phyloP scores from a whole-genome alignment of 345 rosid genomes.

The Gossypium sturtianum region DNA sequence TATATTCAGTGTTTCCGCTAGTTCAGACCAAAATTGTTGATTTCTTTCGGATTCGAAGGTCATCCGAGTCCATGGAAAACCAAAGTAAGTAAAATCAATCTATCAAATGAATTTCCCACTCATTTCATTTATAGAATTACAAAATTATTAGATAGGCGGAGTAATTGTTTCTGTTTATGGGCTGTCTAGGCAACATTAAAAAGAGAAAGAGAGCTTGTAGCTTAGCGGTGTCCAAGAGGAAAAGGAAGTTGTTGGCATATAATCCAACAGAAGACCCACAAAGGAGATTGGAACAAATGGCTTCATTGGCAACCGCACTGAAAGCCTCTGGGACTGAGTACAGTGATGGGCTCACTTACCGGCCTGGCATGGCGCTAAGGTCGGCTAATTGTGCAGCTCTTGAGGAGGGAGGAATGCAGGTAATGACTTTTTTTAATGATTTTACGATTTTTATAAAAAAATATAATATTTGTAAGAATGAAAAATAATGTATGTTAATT shows the following conservation, averaged over 20 bases:
- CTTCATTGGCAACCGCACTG: constrained; percentile 83
- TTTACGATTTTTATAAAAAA: too few species aligned
- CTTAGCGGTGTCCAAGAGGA: constrained; percentile 70
- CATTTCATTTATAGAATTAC: not conserved
- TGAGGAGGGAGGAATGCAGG: constrained; percentile 97
- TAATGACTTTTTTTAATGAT: not conserved
- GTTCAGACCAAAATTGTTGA: constrained; percentile 80
- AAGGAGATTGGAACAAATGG: constrained; percentile 75
- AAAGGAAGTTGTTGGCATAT: constrained; percentile 60
- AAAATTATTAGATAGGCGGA: not conserved
- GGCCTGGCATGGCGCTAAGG: constrained; percentile 60
- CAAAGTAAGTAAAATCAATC: constrained; percentile 20
- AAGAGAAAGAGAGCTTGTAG: constrained; percentile 51
- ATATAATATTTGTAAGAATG: not conserved
- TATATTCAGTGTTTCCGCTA: constrained; percentile 57
- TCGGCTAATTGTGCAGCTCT: constrained; percentile 57
- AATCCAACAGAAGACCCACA: constrained; percentile 58
- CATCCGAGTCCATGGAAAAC: constrained; percentile 16
- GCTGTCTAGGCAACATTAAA: constrained; percentile 35
- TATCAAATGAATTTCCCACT: not conserved
- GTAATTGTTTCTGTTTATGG: not conserved
- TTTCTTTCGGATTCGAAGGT: constrained; percentile 70
- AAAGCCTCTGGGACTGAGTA: constrained; percentile 57
- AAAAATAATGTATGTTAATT: too few species aligned
- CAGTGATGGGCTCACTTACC: constrained; percentile 58